Evolutionary conservation across 208 protist species (phyloP).

Genomic region (Leishmania aethiopica): DNA sequence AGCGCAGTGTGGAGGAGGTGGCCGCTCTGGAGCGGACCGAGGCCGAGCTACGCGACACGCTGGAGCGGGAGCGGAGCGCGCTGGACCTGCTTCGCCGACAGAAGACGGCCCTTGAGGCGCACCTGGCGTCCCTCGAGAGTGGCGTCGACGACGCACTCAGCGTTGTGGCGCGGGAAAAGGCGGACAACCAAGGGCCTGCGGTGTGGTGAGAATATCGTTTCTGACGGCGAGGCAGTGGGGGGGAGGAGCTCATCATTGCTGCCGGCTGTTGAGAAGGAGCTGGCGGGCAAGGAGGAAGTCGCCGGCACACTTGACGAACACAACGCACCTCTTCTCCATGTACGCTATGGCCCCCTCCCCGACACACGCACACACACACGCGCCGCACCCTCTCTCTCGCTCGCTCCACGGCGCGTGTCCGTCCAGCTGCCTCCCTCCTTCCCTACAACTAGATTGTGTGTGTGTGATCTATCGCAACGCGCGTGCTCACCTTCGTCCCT

Average conservation of each 20-base stretch:
- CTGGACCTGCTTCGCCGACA: conserved; percentile 7
- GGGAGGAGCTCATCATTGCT: neutral
- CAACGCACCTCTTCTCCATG: neutral
- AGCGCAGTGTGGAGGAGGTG: conserved; percentile 4
- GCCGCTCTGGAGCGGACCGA: conserved; percentile 5
- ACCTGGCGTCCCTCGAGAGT: conserved; percentile 8
- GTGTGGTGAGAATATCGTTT: neutral
- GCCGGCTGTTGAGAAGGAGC: neutral
- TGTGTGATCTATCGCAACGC: neutral
- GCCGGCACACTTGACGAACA: neutral
- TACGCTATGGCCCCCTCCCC: too few species aligned
- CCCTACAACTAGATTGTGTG: neutral
- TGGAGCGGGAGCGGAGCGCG: neutral
- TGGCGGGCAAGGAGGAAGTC: neutral
- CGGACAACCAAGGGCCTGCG: too few species aligned
- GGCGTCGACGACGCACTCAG: neutral
- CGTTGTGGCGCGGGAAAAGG: neutral
- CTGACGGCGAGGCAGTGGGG: neutral
- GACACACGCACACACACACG: neutral
- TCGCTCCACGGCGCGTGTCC: neutral
- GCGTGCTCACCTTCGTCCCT: neutral
- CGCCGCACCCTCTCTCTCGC: neutral
- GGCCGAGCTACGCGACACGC: neutral
- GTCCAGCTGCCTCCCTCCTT: neutral
- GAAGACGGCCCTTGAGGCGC: conserved; percentile 13